Conservation (phyloP, 1,284 basidiomycete genomes). For the Cryptococcus sp. region DNA sequence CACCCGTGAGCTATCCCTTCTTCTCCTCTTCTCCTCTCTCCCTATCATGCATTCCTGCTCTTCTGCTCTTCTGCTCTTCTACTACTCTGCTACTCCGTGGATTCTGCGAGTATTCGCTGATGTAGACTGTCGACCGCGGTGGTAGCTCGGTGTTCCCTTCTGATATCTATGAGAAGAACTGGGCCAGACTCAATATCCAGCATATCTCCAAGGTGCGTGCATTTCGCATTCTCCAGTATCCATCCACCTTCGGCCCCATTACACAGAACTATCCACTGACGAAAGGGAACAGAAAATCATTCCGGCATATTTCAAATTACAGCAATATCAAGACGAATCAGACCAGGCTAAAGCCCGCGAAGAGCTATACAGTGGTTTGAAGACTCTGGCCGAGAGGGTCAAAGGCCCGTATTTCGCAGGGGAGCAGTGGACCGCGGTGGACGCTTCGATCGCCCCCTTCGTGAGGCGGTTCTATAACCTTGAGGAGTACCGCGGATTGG, state of each 20-base stretch:
- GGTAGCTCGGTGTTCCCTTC: constrained; percentile 22
- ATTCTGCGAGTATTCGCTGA: not conserved
- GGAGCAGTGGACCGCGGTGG: constrained; percentile 27
- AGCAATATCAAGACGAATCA: constrained; percentile 20
- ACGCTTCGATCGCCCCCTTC: constrained; percentile 25
- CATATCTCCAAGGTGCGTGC: constrained; percentile 27
- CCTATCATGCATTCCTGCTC: too few relatives aligned
- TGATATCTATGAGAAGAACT: constrained; percentile 24
- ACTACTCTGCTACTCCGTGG: too few relatives aligned
- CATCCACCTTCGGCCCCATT: too few relatives aligned
- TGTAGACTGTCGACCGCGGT: not conserved
- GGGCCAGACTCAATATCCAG: constrained; percentile 27
- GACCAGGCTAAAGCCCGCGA: constrained; percentile 19
- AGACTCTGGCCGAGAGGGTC: constrained; percentile 14
- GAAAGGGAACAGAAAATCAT: constrained; percentile 38
- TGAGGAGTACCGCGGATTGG: constrained; percentile 21
- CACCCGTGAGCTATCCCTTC: constrained; percentile 20
- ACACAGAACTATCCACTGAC: too few relatives aligned
- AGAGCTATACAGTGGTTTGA: constrained; percentile 20
- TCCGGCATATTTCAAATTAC: constrained; percentile 26
- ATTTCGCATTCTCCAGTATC: not conserved
- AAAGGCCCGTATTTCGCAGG: constrained; percentile 29
- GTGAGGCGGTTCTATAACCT: constrained; percentile 26
- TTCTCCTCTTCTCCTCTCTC: not conserved
- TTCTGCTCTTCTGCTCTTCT: too few relatives aligned